phyloP scores from a whole-genome alignment of 352 stramenopile species.

The Thraustotheca clavata region DNA sequence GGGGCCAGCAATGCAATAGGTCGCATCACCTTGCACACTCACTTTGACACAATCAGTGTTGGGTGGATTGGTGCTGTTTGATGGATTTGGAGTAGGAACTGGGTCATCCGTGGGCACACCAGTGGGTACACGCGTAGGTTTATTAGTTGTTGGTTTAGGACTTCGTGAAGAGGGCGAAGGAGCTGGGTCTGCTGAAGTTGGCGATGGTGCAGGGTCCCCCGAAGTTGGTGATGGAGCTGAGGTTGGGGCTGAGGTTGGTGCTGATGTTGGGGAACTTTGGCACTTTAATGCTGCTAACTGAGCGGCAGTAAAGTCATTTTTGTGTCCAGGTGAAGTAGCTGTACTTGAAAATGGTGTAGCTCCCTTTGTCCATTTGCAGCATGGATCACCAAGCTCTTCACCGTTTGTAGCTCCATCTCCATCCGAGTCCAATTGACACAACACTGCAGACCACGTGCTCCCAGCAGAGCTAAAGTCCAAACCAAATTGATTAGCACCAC shows the following conservation, averaged over 20 bases:
- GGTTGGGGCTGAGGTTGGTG: neutral
- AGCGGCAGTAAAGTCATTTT: neutral
- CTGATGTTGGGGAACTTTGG: neutral
- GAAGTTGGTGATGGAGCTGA: neutral
- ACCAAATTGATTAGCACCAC: slow-evolving; percentile 38
- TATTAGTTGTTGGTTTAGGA: neutral
- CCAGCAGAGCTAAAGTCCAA: slow-evolving; percentile 30
- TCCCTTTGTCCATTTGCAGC: slow-evolving; percentile 48
- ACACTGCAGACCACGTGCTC: slow-evolving; percentile 28
- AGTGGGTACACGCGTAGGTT: neutral
- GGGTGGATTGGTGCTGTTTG: neutral
- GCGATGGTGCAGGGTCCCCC: no score
- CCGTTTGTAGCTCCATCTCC: slow-evolving; percentile 77
- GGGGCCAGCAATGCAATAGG: neutral
- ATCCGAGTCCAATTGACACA: slow-evolving; percentile 66
- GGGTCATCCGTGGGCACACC: neutral
- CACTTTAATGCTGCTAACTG: slow-evolving; percentile 6
- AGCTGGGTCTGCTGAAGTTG: no score
- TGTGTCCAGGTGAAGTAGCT: neutral
- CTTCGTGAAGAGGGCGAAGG: neutral
- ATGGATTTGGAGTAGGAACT: neutral
- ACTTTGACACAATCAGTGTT: slow-evolving; percentile 7
- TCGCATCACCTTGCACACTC: neutral
- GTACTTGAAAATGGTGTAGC: slow-evolving; percentile 12
- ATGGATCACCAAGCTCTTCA: slow-evolving; percentile 75